Conservation (phyloP, 192 early-diverging fungal species). For the Lunasporangiospora selenospora region DNA sequence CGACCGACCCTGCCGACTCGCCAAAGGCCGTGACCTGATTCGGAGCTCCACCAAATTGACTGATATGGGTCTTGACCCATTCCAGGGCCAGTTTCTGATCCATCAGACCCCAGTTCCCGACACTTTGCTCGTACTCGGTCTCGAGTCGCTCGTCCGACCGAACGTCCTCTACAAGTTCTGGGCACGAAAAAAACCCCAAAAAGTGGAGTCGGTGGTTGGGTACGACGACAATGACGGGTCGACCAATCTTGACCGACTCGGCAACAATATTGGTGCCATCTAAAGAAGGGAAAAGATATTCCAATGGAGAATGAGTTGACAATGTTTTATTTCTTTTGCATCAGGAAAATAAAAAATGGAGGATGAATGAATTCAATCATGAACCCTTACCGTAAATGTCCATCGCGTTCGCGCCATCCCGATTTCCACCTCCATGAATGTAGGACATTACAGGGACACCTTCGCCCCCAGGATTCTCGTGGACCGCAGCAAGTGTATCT, state of each 20-base stretch:
- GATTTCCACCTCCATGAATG: conserved; percentile 27
- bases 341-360: too few relatives aligned
- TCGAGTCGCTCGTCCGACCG: not conserved
- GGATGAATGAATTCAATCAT: too few relatives aligned
- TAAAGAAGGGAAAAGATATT: not conserved
- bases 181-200: conserved; percentile 49
- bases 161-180: conserved; percentile 27
- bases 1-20: conserved; percentile 21
- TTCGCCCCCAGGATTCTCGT: too few relatives aligned
- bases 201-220: conserved; percentile 59
- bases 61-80: conserved; percentile 25
- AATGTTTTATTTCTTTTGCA: too few relatives aligned
- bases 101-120: conserved; percentile 35
- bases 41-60: conserved; percentile 11
- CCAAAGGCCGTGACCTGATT: conserved; percentile 21
- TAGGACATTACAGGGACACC: conserved; percentile 22
- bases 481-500: conserved; percentile 17
- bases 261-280: conserved; percentile 27
- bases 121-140: conserved; percentile 4
- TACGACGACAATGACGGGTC: conserved; percentile 54
- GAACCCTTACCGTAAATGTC: conserved; percentile 22
- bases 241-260: conserved; percentile 11
- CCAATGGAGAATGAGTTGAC: too few relatives aligned
- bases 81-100: conserved; percentile 21
- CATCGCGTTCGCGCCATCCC: conserved; percentile 22